Percentiles rank a stretch among this genome's conserved stretches.
Evolutionary conservation across 257 asterid species (phyloP).

Genomic region (Solanum gandarillasii): DNA sequence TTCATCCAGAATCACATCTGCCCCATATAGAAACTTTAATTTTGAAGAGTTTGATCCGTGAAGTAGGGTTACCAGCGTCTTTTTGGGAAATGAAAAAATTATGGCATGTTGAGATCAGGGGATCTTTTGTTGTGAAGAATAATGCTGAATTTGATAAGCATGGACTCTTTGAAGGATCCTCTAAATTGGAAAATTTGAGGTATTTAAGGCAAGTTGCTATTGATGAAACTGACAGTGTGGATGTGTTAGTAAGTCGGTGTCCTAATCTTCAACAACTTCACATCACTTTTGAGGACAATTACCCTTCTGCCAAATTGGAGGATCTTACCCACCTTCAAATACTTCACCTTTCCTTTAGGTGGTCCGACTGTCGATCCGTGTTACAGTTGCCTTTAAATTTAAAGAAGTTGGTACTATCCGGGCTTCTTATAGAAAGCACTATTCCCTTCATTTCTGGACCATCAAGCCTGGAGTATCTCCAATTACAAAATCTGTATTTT

Average conservation of each 20-base stretch:
- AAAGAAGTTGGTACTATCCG: not conserved
- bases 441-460: not conserved
- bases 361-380: fast-evolving
- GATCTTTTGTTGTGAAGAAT: no score
- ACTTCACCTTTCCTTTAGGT: not conserved
- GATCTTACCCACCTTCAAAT: not conserved
- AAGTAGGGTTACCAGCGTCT: not conserved
- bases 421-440: no score
- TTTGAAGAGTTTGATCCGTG: not conserved
- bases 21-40: not conserved
- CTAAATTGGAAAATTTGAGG: not conserved
- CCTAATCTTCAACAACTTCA: not conserved
- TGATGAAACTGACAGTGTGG: not conserved
- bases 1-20: not conserved
- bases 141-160: not conserved
- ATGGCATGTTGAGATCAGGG: not conserved
- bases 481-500: not conserved
- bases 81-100: not conserved
- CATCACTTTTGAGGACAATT: not conserved
- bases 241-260: not conserved
- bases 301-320: not conserved
- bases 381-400: not conserved
- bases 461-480: not conserved
- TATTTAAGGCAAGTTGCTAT: not conserved
- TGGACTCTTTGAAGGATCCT: not conserved